A percentile compares a stretch with the other conserved stretches of the same genome.
These are phyloP conservation scores for Phytophthora ramorum DNA, from an alignment of 352 stramenopile species.

Conservation along the genomic window DNA sequence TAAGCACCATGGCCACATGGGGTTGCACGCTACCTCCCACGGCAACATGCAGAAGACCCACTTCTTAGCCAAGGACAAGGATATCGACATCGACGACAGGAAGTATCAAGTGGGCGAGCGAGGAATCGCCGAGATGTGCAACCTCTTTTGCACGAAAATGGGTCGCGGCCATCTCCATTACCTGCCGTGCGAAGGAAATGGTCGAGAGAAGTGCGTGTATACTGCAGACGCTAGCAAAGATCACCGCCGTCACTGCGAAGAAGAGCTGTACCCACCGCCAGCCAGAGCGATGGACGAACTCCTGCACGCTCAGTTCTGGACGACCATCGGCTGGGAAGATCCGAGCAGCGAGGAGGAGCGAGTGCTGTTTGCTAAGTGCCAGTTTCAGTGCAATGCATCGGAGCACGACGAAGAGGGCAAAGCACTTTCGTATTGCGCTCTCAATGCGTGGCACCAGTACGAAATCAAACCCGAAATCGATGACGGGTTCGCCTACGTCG, in stretches of 20 bases:
- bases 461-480: conserved; percentile 50
- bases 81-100: conserved; percentile 47
- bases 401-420: conserved; percentile 24
- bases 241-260: conserved; percentile 32
- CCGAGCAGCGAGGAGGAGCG: conserved; percentile 37
- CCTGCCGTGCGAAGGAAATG: conserved; percentile 24
- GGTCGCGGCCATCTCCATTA: conserved; percentile 41
- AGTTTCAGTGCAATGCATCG: conserved; percentile 26
- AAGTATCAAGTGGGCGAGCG: conserved; percentile 31
- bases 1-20: conserved; percentile 54
- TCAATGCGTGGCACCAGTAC: conserved; percentile 31
- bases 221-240: not conserved
- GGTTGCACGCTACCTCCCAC: conserved; percentile 57
- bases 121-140: conserved; percentile 42
- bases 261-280: conserved; percentile 9
- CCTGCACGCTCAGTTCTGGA: conserved; percentile 39
- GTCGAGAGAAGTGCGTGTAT: conserved; percentile 23
- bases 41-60: conserved; percentile 78
- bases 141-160: conserved; percentile 34
- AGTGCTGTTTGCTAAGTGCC: conserved; percentile 24
- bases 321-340: conserved; percentile 40
- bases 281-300: conserved; percentile 29
- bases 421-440: conserved; percentile 18
- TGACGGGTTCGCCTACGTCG: conserved; percentile 14
- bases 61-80: conserved; percentile 54